Percentiles rank a stretch among this genome's conserved stretches.
Conservation (phyloP, 2,329 filamentous ascomycete genomes). For the Incumbomyces delicatus region DNA sequence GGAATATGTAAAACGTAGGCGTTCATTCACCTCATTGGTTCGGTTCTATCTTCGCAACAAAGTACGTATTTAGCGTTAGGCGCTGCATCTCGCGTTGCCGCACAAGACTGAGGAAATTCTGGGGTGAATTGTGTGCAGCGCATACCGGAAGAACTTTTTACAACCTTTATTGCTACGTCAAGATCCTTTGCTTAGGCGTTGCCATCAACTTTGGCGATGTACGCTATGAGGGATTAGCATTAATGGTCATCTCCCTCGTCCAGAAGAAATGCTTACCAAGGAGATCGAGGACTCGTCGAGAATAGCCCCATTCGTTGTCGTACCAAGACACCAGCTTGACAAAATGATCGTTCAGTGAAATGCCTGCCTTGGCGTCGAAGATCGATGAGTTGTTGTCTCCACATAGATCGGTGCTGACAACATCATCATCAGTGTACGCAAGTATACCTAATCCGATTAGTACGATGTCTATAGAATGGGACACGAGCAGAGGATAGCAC, state of each 20-base stretch:
- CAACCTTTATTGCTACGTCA: too few species aligned
- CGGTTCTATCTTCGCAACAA: too few species aligned
- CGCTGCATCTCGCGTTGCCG: too few species aligned
- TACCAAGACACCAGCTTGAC: conserved; percentile 98
- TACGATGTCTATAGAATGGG: conserved; percentile 15
- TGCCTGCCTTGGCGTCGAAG: conserved; percentile 99
- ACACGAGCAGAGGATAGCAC: conserved; percentile 39
- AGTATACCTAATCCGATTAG: conserved; percentile 57
- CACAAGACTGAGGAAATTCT: too few species aligned
- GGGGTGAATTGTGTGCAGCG: too few species aligned
- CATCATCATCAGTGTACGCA: conserved; percentile 90
- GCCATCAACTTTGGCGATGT: conserved; percentile 68
- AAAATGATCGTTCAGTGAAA: conserved; percentile 96
- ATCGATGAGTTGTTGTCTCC: conserved; percentile 91
- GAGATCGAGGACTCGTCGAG: conserved; percentile 83
- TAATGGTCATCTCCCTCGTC: conserved; percentile 10
- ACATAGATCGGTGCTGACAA: conserved; percentile 90
- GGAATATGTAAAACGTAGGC: too few species aligned
- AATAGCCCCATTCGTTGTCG: conserved; percentile 99
- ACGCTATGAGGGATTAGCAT: conserved; percentile 41
- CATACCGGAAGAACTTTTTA: too few species aligned
- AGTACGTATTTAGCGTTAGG: too few species aligned
- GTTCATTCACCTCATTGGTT: too few species aligned
- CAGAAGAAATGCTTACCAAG: conserved; percentile 19
- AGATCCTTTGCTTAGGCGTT: conserved; percentile 6